Conservation (phyloP, 352 stramenopile species). For the Peronospora tabacina region DNA sequence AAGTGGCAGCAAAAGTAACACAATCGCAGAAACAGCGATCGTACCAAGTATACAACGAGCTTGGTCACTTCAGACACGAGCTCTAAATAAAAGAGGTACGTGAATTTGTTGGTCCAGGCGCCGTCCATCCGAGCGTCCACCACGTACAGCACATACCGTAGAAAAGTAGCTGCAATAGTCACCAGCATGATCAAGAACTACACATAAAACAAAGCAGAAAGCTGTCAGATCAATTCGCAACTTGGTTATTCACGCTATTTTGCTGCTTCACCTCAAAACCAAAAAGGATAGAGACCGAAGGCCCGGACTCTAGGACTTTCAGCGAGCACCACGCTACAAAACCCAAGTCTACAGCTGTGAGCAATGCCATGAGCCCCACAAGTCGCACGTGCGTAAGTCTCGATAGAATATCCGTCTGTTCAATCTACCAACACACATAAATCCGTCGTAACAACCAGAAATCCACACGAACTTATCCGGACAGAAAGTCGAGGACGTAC, state of each 20-base stretch:
- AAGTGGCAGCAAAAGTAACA: background rate
- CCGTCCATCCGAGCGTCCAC: constrained; percentile 88
- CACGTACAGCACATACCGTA: constrained; percentile 90
- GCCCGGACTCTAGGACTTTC: constrained; percentile 72
- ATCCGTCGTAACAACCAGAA: background rate
- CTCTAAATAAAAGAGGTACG: constrained; percentile 93
- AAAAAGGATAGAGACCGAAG: constrained; percentile 93
- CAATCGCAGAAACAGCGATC: background rate
- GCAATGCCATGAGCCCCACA: constrained; percentile 80
- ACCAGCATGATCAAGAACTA: constrained; percentile 91
- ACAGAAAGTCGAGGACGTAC: constrained; percentile 30
- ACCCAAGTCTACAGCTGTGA: constrained; percentile 80
- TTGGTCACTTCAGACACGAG: constrained; percentile 92
- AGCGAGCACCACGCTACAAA: constrained; percentile 87
- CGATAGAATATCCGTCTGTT: constrained; percentile 81
- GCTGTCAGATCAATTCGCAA: constrained; percentile 1
- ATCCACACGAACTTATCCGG: background rate
- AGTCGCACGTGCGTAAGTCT: constrained; percentile 80
- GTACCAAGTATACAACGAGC: constrained; percentile 93
- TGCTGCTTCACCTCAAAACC: constrained; percentile 84
- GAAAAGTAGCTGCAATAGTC: constrained; percentile 83
- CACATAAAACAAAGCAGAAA: constrained; percentile 1
- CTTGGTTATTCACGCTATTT: too few relatives aligned
- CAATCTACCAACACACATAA: constrained; percentile 42
- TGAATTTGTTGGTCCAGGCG: constrained; percentile 87